phyloP scores from a whole-genome alignment of 805 yeast genomes.

The Candida mattraensis region DNA sequence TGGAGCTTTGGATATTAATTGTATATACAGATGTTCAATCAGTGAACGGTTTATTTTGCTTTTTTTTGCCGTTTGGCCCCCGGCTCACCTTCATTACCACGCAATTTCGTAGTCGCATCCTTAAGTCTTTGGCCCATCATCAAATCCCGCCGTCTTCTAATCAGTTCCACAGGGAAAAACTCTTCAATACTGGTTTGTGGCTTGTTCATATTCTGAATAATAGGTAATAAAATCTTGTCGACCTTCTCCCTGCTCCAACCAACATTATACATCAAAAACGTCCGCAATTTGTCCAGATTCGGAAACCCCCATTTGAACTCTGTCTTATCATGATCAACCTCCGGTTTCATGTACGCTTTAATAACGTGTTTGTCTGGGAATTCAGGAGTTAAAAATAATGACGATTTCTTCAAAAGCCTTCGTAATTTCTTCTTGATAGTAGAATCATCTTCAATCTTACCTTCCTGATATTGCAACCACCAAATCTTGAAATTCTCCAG shows the following conservation, averaged over 20 bases:
- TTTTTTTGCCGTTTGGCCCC: conserved; percentile 6
- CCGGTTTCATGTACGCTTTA: conserved; percentile 77
- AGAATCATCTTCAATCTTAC: conserved; percentile 38
- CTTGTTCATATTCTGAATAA: conserved; percentile 74
- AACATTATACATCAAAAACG: conserved; percentile 63
- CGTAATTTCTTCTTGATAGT: conserved; percentile 57
- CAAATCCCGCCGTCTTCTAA: conserved; percentile 45
- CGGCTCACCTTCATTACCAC: conserved; percentile 16
- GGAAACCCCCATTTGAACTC: conserved; percentile 90
- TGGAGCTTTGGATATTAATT: conserved; percentile 29
- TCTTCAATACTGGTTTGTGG: conserved; percentile 65
- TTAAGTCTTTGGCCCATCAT: conserved; percentile 61
- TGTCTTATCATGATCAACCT: conserved; percentile 78
- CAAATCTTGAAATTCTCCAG: conserved; percentile 48
- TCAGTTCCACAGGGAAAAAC: conserved; percentile 62
- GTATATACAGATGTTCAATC: conserved; percentile 1
- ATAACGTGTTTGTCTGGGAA: conserved; percentile 72
- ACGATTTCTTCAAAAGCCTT: conserved; percentile 53
- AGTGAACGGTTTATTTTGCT: conserved; percentile 1
- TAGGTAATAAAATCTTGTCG: conserved; percentile 83
- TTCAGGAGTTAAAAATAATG: conserved; percentile 50
- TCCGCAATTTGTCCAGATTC: conserved; percentile 73
- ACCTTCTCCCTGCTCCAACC: conserved; percentile 79
- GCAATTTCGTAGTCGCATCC: conserved; percentile 54
- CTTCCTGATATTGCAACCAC: conserved; percentile 51